Conservation (phyloP, 805 yeast species). For the Tetrapisispora arboricola region DNA sequence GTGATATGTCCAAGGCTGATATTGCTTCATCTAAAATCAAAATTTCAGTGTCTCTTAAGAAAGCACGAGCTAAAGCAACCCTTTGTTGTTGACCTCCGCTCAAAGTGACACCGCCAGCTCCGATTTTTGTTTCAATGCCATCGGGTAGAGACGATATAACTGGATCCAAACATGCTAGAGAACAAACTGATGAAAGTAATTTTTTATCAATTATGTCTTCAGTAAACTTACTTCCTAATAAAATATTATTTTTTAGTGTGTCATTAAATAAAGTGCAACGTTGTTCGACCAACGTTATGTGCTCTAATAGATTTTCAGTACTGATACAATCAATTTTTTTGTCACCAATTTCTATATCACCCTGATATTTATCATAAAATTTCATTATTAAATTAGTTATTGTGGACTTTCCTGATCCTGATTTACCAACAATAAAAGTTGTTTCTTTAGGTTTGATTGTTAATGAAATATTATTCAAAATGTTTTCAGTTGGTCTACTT, state of each 20-base stretch:
- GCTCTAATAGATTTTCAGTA: conserved; percentile 44
- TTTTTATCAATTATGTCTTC: conserved; percentile 13
- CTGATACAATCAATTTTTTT: conserved; percentile 35
- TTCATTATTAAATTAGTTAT: conserved; percentile 51
- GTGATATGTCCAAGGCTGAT: conserved; percentile 61
- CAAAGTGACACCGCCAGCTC: conserved; percentile 37
- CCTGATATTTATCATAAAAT: conserved; percentile 44
- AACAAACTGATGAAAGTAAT: conserved; percentile 35
- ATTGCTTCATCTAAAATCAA: conserved; percentile 78
- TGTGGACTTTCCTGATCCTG: conserved; percentile 94
- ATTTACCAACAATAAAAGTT: conserved; percentile 69
- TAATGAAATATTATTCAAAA: conserved; percentile 40
- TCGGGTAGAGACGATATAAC: conserved; percentile 40
- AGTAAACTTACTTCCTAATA: conserved; percentile 34
- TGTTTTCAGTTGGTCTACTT: conserved; percentile 37
- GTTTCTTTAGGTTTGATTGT: conserved; percentile 35
- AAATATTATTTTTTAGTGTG: conserved; percentile 52
- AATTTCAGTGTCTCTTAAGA: conserved; percentile 59
- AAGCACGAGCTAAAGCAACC: conserved; percentile 76
- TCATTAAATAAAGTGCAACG: conserved; percentile 54
- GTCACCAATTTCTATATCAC: conserved; percentile 52
- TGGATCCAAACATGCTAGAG: conserved; percentile 42
- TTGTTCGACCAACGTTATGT: conserved; percentile 69
- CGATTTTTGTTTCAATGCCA: conserved; percentile 46
- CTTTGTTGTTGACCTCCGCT: conserved; percentile 93